phyloP scores from a whole-genome alignment of 2,329 filamentous ascomycete genomes.

The Ophiostoma triangulosporum region DNA sequence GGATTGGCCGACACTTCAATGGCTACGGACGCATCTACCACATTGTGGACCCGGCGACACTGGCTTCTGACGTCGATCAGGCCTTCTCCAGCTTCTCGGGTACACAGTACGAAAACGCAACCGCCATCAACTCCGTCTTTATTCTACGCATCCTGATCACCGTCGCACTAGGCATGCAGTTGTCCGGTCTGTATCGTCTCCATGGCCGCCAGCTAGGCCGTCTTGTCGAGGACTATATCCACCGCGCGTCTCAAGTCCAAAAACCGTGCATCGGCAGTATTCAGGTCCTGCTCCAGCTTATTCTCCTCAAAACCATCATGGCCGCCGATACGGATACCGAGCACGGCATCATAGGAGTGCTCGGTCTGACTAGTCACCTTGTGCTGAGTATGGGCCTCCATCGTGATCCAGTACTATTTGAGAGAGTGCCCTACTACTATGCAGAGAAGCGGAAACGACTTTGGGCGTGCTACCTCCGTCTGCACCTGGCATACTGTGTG shows the following conservation, averaged over 20 bases:
- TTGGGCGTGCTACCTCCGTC: constrained; percentile 13
- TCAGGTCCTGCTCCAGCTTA: constrained; percentile 5
- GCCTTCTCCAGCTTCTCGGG: not conserved
- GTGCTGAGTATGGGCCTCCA: constrained; percentile 14
- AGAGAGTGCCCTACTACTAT: constrained; percentile 11
- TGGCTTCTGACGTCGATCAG: constrained; percentile 1
- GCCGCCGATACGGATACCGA: constrained; percentile 6
- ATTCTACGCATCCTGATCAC: constrained; percentile 2
- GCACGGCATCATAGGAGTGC: not conserved
- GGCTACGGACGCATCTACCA: constrained; percentile 5
- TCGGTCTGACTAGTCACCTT: constrained; percentile 9
- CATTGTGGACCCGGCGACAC: not conserved
- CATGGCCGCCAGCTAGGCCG: constrained; percentile 6
- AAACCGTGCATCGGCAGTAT: constrained; percentile 5
- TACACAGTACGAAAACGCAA: not conserved
- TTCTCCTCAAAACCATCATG: constrained; percentile 3
- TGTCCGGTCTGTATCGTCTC: constrained; percentile 4
- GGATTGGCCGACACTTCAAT: constrained; percentile 3
- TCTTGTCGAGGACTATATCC: constrained; percentile 4
- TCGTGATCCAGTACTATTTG: constrained; percentile 13
- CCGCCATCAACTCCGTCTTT: constrained; percentile 1
- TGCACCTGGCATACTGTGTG: constrained; percentile 14
- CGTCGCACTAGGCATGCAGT: constrained; percentile 8
- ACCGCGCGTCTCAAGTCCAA: not conserved
- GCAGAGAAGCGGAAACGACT: constrained; percentile 14